phyloP scores from a whole-genome alignment of 2,329 filamentous ascomycete species.

The Clathrospora elynae region DNA sequence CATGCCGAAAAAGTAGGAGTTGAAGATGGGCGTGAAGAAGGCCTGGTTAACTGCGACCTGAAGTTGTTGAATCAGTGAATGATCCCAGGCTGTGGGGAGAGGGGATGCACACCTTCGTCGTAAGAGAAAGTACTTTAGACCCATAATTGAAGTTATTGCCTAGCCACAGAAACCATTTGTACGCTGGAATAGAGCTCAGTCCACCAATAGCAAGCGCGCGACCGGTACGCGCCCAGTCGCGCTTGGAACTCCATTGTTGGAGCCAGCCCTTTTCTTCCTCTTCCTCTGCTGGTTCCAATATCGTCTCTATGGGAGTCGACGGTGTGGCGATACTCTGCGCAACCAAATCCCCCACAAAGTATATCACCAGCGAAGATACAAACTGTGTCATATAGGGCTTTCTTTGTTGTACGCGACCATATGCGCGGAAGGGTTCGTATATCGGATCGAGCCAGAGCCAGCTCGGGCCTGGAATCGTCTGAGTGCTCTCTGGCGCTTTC shows the following conservation, averaged over 20 bases:
- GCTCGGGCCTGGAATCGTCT: conserved; percentile 51
- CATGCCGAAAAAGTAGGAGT: conserved; percentile 60
- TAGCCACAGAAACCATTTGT: conserved; percentile 83
- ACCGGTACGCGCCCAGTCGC: conserved; percentile 61
- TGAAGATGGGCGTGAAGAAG: conserved; percentile 73
- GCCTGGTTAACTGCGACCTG: conserved; percentile 76
- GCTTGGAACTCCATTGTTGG: conserved; percentile 51
- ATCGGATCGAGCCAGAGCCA: conserved; percentile 56
- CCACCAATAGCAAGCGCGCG: conserved; percentile 77
- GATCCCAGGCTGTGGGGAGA: background rate
- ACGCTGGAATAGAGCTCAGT: conserved; percentile 74
- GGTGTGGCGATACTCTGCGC: conserved; percentile 67
- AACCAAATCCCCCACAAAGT: conserved; percentile 75
- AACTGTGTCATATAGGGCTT: conserved; percentile 82
- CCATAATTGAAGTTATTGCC: conserved; percentile 82
- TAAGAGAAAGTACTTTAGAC: conserved; percentile 71
- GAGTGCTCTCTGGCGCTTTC: conserved; percentile 22
- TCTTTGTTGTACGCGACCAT: conserved; percentile 71
- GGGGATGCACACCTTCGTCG: conserved; percentile 60
- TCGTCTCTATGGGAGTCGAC: background rate
- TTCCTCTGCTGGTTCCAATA: conserved; percentile 12
- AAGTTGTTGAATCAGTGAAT: conserved; percentile 5
- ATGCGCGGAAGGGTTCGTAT: conserved; percentile 57
- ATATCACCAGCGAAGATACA: conserved; percentile 75
- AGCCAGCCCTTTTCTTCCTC: conserved; percentile 45